phyloP scores from a whole-genome alignment of 352 stramenopile species.

The Phytophthora nicotianae region DNA sequence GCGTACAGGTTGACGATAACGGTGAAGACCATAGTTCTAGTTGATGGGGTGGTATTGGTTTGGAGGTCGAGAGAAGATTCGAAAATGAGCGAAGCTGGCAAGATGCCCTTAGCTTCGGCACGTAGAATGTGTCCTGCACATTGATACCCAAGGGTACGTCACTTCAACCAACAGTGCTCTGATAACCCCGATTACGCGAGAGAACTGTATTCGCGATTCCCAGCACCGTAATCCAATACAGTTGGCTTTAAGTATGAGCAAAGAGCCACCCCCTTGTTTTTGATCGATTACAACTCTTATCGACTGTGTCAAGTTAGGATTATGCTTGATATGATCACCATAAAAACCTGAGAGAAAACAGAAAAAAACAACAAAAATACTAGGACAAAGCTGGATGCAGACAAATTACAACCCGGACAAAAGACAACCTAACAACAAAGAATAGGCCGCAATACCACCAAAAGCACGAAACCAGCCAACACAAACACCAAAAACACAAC shows the following conservation, averaged over 20 bases:
- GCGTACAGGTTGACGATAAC: slow-evolving; percentile 28
- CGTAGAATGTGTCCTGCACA: neutral
- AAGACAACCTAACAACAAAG: too few species aligned
- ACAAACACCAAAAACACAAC: too few species aligned
- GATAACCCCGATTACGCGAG: slow-evolving; percentile 11
- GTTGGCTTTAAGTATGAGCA: too few species aligned
- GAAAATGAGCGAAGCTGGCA: slow-evolving; percentile 14
- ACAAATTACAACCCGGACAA: too few species aligned
- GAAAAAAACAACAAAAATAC: too few species aligned
- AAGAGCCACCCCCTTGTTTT: neutral
- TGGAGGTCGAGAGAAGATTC: slow-evolving; percentile 16
- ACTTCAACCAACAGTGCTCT: slow-evolving; percentile 17
- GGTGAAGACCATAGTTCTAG: slow-evolving; percentile 25
- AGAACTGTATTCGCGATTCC: neutral
- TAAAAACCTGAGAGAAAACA: too few species aligned
- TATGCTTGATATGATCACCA: too few species aligned
- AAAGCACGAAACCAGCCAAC: too few species aligned
- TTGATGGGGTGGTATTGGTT: slow-evolving; percentile 6
- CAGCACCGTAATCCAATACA: slow-evolving; percentile 6
- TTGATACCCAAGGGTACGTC: neutral
- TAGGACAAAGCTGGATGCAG: too few species aligned
- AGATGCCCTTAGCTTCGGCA: neutral
- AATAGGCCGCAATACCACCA: too few species aligned
- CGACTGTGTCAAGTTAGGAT: too few species aligned
- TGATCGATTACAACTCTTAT: too few species aligned